These are phyloP conservation scores for Cubamyces lactineus DNA, from an alignment of 768 basidiomycete species.

Conservation along the genomic window DNA sequence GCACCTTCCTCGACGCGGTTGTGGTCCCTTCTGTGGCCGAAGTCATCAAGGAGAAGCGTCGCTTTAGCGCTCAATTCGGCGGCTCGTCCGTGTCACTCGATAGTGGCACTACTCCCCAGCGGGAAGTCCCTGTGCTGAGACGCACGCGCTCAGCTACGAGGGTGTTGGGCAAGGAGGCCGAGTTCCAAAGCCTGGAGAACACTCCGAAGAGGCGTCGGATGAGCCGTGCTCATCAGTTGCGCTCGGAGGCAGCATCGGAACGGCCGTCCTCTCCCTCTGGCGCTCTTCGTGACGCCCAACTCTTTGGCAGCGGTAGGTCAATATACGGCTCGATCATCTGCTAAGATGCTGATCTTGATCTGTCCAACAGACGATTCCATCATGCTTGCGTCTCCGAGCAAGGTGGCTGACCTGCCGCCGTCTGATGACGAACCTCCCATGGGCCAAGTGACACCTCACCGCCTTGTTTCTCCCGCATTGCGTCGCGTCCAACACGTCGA, in stretches of 20 bases:
- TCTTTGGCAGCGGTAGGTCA: conserved; percentile 40
- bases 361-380: conserved; percentile 51
- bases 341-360: not conserved
- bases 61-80: conserved; percentile 2
- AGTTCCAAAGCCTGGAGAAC: conserved; percentile 12
- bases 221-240: conserved; percentile 15
- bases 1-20: conserved; percentile 55
- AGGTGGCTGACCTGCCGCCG: conserved; percentile 40
- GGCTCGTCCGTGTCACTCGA: conserved; percentile 3
- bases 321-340: not conserved
- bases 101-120: not conserved
- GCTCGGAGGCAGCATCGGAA: conserved; percentile 12
- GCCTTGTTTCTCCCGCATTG: conserved; percentile 63
- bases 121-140: conserved; percentile 1
- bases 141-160: conserved; percentile 27
- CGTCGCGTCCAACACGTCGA: conserved; percentile 38
- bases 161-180: conserved; percentile 10
- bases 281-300: conserved; percentile 27
- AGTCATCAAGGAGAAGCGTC: conserved; percentile 21
- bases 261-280: conserved; percentile 29
- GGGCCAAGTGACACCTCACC: conserved; percentile 72
- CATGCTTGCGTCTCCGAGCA: conserved; percentile 34
- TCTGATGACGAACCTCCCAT: conserved; percentile 69
- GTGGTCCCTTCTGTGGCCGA: conserved; percentile 46
- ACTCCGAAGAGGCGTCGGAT: conserved; percentile 25